Percentiles rank a stretch among this genome's conserved stretches.
Evolutionary conservation across 2,329 filamentous ascomycete genomes (phyloP).

Genomic region (Calonectria fujianensis): DNA sequence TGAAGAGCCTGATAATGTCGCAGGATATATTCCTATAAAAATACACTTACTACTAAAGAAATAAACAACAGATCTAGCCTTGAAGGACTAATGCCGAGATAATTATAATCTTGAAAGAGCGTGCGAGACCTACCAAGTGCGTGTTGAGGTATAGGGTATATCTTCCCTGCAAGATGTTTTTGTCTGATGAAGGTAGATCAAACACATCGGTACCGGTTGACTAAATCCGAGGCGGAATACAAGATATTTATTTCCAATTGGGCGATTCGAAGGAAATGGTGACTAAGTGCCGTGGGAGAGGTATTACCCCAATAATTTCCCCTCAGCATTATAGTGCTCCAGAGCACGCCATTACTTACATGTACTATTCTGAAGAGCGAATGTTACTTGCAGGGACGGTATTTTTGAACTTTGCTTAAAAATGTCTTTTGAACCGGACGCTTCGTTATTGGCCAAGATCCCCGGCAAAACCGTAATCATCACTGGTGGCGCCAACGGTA

Average conservation of each 20-base stretch:
- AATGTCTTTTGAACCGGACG: conserved; percentile 23
- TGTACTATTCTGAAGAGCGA: not conserved
- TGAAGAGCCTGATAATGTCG: not conserved
- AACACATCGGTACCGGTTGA: not conserved
- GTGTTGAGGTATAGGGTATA: conserved; percentile 1
- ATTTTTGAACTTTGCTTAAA: not conserved
- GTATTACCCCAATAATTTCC: conserved; percentile 6
- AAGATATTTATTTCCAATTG: not conserved
- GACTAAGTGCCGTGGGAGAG: not conserved
- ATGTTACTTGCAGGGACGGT: no score
- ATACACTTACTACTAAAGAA: not conserved
- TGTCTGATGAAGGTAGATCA: not conserved
- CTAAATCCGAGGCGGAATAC: not conserved
- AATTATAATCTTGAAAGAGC: not conserved
- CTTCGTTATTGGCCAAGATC: conserved; percentile 4
- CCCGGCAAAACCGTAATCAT: conserved; percentile 41
- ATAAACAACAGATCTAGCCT: not conserved
- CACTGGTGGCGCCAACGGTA: conserved; percentile 41
- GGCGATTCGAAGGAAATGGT: not conserved
- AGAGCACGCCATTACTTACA: not conserved
- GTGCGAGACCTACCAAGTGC: not conserved
- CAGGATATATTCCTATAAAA: not conserved
- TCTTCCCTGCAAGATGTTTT: no score
- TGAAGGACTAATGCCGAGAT: not conserved
- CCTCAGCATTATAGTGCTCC: not conserved